Evolutionary conservation across 164 flowering plant genomes (phyloP).

Genomic region (Berberis vulgaris): DNA sequence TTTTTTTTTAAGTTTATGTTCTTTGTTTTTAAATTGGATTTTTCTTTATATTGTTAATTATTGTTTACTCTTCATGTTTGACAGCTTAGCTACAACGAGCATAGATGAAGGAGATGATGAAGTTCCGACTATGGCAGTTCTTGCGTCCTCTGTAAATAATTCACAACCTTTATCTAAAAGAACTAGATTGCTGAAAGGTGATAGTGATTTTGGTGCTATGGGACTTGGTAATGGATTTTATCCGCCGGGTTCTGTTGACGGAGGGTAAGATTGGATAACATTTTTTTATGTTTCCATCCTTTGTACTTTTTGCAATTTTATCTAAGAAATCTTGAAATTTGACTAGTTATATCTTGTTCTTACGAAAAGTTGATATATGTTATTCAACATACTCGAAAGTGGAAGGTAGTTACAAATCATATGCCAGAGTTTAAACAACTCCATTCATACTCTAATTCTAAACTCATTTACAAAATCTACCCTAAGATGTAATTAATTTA

Average conservation of each 20-base stretch:
- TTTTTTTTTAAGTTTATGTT: no score
- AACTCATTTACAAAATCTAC: no score
- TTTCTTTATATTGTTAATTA: background rate
- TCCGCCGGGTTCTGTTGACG: constrained; percentile 57
- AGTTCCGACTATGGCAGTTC: constrained; percentile 53
- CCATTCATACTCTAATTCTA: no score
- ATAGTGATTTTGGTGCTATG: constrained; percentile 40
- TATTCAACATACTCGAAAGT: no score
- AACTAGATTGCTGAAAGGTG: constrained; percentile 64
- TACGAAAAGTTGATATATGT: no score
- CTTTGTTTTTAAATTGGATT: background rate
- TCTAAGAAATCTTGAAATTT: background rate
- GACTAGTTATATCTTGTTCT: no score
- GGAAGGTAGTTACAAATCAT: no score
- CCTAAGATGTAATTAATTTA: no score
- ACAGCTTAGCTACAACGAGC: constrained; percentile 60
- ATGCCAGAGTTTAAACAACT: no score
- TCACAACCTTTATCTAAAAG: constrained; percentile 81
- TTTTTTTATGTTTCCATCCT: background rate
- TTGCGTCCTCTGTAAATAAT: constrained; percentile 38
- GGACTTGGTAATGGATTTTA: constrained; percentile 46
- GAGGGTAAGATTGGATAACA: constrained; percentile 38
- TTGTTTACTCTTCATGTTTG: constrained; percentile 15
- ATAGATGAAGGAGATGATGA: constrained; percentile 74
- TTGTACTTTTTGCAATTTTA: no score